Percentiles rank a stretch among this genome's conserved stretches.
Evolutionary conservation across 1,284 basidiomycete species (phyloP).

Genomic region (Porogramme epimiltina): DNA sequence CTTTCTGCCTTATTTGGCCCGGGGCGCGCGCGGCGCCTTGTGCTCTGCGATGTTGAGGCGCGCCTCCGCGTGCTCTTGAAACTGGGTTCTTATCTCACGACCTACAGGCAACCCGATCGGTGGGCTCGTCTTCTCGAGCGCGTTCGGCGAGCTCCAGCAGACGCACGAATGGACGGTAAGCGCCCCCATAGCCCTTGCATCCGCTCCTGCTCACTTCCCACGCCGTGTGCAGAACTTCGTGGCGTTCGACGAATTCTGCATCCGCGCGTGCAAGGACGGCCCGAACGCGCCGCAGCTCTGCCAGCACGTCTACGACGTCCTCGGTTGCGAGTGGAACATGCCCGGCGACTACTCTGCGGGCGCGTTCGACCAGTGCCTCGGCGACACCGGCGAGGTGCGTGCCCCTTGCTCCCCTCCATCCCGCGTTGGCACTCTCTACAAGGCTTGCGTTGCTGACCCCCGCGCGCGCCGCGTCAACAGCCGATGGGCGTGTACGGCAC

Average conservation of each 20-base stretch:
- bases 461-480: conserved; percentile 38
- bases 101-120: conserved; percentile 70
- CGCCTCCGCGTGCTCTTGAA: too few relatives aligned
- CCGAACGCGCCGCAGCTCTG: conserved; percentile 60
- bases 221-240: conserved; percentile 68
- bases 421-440: too few relatives aligned
- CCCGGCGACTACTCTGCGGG: conserved; percentile 61
- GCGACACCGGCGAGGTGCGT: conserved; percentile 51
- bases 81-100: too few relatives aligned
- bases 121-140: conserved; percentile 71
- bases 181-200: neutral
- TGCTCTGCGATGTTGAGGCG: too few relatives aligned
- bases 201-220: neutral
- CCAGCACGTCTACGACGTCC: conserved; percentile 66
- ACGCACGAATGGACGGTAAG: conserved; percentile 68
- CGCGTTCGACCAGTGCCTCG: conserved; percentile 58
- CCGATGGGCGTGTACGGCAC: conserved; percentile 72
- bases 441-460: neutral
- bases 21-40: too few relatives aligned
- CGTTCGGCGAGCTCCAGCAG: conserved; percentile 62
- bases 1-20: too few relatives aligned
- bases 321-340: conserved; percentile 73
- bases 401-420: neutral
- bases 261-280: conserved; percentile 71
- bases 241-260: conserved; percentile 64